These are phyloP conservation scores for Eucalyptus tenuipes DNA, from an alignment of 345 rosid genomes.

Conservation along the genomic window DNA sequence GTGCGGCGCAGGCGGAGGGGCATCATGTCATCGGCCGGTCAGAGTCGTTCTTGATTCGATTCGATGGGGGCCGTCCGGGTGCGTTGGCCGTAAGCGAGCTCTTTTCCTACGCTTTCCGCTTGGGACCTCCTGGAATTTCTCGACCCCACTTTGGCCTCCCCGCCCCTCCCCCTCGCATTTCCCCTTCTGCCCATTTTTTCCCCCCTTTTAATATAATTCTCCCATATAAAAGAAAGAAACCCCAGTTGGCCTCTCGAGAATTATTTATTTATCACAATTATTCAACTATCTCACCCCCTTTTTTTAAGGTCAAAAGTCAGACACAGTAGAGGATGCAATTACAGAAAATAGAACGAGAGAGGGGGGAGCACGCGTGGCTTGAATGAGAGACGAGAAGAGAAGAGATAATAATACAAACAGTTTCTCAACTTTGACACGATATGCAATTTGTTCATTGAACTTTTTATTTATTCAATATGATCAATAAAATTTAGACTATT, in stretches of 20 bases:
- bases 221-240: not conserved
- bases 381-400: not conserved
- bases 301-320: not conserved
- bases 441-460: accelerated
- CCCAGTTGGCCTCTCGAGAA: not conserved
- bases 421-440: no score
- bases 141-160: not conserved
- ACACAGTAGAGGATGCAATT: not conserved
- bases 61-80: not conserved
- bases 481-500: no score
- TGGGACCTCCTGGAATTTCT: not conserved
- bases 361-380: not conserved
- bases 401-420: accelerated
- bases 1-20: not conserved
- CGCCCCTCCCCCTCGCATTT: not conserved
- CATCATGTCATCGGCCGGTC: not conserved
- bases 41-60: not conserved
- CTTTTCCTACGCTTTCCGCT: not conserved
- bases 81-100: not conserved
- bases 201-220: not conserved
- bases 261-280: not conserved
- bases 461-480: no score
- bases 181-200: not conserved
- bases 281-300: not conserved
- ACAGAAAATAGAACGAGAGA: not conserved